Evolutionary conservation across 345 rosid genomes (phyloP).

Genomic region (Camelina hispida): DNA sequence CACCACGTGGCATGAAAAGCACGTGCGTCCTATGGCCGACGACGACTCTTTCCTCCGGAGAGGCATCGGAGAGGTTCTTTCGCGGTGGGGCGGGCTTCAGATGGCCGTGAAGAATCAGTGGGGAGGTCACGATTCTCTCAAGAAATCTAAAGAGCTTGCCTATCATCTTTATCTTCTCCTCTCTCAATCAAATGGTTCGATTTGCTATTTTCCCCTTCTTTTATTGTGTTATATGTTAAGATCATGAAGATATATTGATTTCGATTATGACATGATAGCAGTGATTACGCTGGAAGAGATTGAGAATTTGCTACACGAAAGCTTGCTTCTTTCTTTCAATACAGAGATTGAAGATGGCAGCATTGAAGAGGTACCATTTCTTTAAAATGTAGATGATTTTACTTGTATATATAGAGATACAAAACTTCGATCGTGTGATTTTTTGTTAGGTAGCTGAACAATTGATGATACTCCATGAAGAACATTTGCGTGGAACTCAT

Average conservation of each 20-base stretch:
- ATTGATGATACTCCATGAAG: slow-evolving; percentile 44
- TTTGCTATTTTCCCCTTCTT: background rate
- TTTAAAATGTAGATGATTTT: background rate
- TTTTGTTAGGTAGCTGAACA: slow-evolving; percentile 43
- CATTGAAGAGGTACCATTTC: slow-evolving; percentile 65
- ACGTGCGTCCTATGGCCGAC: slow-evolving; percentile 4
- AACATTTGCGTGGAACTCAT: slow-evolving; percentile 33
- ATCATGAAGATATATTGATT: background rate
- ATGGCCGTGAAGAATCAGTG: slow-evolving; percentile 77
- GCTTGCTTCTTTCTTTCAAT: slow-evolving; percentile 72
- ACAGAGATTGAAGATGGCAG: slow-evolving; percentile 93
- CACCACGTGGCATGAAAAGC: slow-evolving; percentile 27
- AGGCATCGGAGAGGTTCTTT: slow-evolving; percentile 54
- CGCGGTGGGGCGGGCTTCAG: slow-evolving; percentile 78
- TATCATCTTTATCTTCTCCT: slow-evolving; percentile 59
- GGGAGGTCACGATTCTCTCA: slow-evolving; percentile 77
- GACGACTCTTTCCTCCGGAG: slow-evolving; percentile 42
- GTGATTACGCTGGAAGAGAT: slow-evolving; percentile 62
- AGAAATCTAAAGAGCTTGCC: slow-evolving; percentile 46
- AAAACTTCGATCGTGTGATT: background rate
- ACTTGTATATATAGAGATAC: background rate
- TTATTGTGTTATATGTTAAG: background rate
- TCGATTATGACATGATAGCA: slow-evolving; percentile 36
- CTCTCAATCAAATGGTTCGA: slow-evolving; percentile 55
- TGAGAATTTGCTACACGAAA: slow-evolving; percentile 76